Evolutionary conservation across 169 alveolate genomes (phyloP).

Genomic region (Eimeria maxima): DNA sequence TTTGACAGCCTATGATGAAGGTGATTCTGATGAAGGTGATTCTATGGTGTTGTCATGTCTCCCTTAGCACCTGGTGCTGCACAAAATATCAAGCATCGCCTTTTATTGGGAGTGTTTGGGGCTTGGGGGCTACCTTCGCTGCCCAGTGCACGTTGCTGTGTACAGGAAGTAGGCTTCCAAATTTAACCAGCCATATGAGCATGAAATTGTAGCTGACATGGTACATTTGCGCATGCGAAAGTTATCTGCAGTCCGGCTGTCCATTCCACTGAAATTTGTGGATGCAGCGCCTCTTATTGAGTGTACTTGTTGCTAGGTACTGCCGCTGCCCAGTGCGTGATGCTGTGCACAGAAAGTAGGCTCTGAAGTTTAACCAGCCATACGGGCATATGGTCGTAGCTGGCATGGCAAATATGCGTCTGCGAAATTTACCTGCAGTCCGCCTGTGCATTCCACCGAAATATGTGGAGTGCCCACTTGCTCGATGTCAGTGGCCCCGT

Average conservation of each 20-base stretch:
- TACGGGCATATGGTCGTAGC: neutral
- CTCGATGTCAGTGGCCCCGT: neutral
- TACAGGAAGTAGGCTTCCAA: neutral
- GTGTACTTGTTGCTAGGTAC: too few relatives aligned
- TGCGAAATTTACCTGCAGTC: neutral
- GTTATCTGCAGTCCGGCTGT: too few relatives aligned
- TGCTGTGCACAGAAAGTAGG: neutral
- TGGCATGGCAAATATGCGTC: neutral
- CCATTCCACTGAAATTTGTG: too few relatives aligned
- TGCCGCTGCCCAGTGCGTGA: too few relatives aligned
- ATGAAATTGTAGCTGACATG: too few relatives aligned
- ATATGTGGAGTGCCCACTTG: neutral
- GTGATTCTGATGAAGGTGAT: too few relatives aligned
- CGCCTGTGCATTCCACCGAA: neutral
- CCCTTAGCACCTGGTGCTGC: neutral
- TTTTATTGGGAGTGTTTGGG: neutral
- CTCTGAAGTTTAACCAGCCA: neutral
- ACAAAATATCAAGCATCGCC: neutral
- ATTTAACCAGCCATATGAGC: too few relatives aligned
- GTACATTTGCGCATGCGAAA: too few relatives aligned
- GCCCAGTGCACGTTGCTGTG: neutral
- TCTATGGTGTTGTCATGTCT: neutral
- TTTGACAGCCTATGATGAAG: neutral
- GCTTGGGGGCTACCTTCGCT: neutral
- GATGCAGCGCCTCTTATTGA: too few relatives aligned